Percentiles rank a stretch among this genome's conserved stretches.
Evolutionary conservation across 148 eudicot species (phyloP).

Genomic region (Vaccinium corymbosum): DNA sequence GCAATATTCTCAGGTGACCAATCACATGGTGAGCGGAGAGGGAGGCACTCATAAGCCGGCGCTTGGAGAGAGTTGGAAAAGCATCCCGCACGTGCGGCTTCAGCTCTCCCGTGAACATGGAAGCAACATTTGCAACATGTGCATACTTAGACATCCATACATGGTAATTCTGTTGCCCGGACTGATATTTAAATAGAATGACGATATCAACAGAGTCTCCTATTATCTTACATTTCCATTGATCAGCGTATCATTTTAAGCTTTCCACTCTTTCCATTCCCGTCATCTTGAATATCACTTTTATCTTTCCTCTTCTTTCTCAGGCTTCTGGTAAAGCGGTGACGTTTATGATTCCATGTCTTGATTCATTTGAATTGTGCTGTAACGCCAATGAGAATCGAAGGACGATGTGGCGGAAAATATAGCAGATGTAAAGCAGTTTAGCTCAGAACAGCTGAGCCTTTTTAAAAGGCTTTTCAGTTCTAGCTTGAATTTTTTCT

Average conservation of each 20-base stretch:
- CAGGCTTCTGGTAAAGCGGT: conserved; percentile 22
- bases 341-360: conserved; percentile 15
- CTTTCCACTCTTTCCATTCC: not conserved
- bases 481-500: not conserved
- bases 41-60: conserved; percentile 80
- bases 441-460: not conserved
- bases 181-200: not conserved
- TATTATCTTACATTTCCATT: not conserved
- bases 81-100: conserved; percentile 70
- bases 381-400: not conserved
- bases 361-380: not conserved
- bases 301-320: not conserved
- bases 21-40: conserved; percentile 93
- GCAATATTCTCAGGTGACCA: conserved; percentile 47
- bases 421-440: not conserved
- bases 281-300: not conserved
- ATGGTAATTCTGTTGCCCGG: conserved; percentile 34
- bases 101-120: conserved; percentile 55
- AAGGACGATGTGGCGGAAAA: not conserved
- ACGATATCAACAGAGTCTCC: not conserved
- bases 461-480: not conserved
- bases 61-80: conserved; percentile 97
- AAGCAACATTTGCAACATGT: conserved; percentile 40
- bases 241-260: too few species aligned
- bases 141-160: conserved; percentile 63